A percentile compares a stretch with the other conserved stretches of the same genome.
phyloP scores from a whole-genome alignment of 2,329 filamentous ascomycete genomes.

The Neobulgaria alba region DNA sequence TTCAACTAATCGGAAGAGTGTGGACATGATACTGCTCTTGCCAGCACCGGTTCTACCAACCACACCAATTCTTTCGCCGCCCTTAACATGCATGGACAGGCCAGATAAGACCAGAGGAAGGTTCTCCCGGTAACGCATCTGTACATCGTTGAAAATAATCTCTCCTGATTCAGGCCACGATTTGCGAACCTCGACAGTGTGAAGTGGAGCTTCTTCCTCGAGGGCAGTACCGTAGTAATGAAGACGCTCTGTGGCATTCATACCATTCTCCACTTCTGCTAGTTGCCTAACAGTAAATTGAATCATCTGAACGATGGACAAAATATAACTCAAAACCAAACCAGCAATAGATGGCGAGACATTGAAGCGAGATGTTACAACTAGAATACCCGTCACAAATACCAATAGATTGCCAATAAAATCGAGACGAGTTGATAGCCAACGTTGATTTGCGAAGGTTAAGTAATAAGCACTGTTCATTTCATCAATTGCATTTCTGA shows the following conservation, averaged over 20 bases:
- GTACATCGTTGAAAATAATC: conserved; percentile 64
- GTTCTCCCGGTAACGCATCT: conserved; percentile 69
- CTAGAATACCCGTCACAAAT: conserved; percentile 82
- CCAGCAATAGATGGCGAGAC: conserved; percentile 79
- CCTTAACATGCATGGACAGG: conserved; percentile 61
- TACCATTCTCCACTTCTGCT: conserved; percentile 93
- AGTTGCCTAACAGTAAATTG: conserved; percentile 91
- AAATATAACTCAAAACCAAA: conserved; percentile 84
- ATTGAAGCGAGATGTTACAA: conserved; percentile 82
- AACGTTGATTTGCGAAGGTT: conserved; percentile 91
- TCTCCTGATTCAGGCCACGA: conserved; percentile 87
- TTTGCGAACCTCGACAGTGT: conserved; percentile 63
- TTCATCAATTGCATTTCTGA: conserved; percentile 69
- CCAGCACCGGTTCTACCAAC: conserved; percentile 79
- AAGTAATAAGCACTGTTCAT: conserved; percentile 95
- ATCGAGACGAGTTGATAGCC: conserved; percentile 80
- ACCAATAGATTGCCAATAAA: conserved; percentile 75
- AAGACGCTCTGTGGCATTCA: conserved; percentile 91
- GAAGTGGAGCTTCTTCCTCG: conserved; percentile 80
- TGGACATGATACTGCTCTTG: conserved; percentile 77
- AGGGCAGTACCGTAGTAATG: conserved; percentile 82
- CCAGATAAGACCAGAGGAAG: conserved; percentile 67
- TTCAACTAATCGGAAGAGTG: conserved; percentile 69
- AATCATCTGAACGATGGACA: conserved; percentile 92
- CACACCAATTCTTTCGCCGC: conserved; percentile 73